Evolutionary conservation across 169 alveolate species (phyloP).

Genomic region (Toxoplasma gondii): DNA sequence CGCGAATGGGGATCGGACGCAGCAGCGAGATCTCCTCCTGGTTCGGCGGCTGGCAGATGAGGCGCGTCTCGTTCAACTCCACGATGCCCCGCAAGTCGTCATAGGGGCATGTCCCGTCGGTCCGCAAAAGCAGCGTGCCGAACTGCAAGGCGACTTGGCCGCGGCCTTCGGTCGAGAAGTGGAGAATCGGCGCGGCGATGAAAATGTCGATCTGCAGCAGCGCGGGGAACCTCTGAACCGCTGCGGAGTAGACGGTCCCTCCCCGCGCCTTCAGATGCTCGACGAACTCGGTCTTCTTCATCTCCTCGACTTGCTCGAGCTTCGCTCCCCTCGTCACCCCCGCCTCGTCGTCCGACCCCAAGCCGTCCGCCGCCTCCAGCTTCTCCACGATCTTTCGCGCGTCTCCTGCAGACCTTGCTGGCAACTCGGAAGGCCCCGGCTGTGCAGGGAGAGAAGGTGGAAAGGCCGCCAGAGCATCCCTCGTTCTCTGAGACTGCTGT

Average conservation of each 20-base stretch:
- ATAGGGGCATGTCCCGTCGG: slow-evolving; percentile 81
- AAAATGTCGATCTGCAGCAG: slow-evolving; percentile 68
- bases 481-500: not conserved
- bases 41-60: slow-evolving; percentile 71
- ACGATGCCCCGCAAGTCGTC: slow-evolving; percentile 77
- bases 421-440: not conserved
- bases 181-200: slow-evolving; percentile 79
- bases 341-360: not conserved
- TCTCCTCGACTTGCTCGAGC: slow-evolving; percentile 54
- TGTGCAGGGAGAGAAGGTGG: not conserved
- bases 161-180: slow-evolving; percentile 77
- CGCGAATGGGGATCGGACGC: slow-evolving; percentile 63
- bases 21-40: slow-evolving; percentile 60
- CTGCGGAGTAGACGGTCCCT: slow-evolving; percentile 61
- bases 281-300: slow-evolving; percentile 61
- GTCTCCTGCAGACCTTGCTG: not conserved
- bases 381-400: not conserved
- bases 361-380: not conserved
- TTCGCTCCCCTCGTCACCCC: slow-evolving; percentile 38
- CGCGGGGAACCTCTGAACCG: slow-evolving; percentile 62
- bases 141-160: slow-evolving; percentile 78
- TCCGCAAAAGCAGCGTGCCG: slow-evolving; percentile 80
- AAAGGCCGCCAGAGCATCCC: not conserved
- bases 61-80: slow-evolving; percentile 85
- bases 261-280: slow-evolving; percentile 56